Base-by-base conservation (phyloP, 441 rosid species). In the Populus trichocarpa region DNA sequence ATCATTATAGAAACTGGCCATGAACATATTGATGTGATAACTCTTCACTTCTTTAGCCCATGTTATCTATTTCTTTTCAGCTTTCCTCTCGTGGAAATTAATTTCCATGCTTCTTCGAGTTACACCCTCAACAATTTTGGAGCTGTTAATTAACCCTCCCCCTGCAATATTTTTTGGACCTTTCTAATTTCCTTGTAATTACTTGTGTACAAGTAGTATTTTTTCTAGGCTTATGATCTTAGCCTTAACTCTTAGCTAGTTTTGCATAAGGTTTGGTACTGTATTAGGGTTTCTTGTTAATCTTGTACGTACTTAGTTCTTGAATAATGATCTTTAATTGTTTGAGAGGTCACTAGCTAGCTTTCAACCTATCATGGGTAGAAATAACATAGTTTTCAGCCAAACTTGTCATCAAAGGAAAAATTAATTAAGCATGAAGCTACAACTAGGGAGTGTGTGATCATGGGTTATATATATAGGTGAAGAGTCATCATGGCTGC, bases 401-500 rank as follows among this genome's bases (percentile, higher is more conserved):
- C 75, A 80, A 81, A 72, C 86, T 86, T 83, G 77, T 63, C 26
- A 67, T 22, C 53, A 57, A 85, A 85, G 86, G 73, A 82, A 81
- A 71, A 16, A 14, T 30, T 30, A 30, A 30, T 30, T 30, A 30
- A 30, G 32, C 32, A 30, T 30, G 33, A 59, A n/a, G 32, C 65
- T 20, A 0, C 35, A 38, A 22, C 74, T 81, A 68, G 83, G 57
- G 73, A 53, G 30, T 6, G 67, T 46, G 81, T 73, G 32, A 30
- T 30, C 77, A 63, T 71, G 16, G 70, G 70, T 8, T 30, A 30
- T 30, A 30, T 30, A 30, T 30, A 30, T 59, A 38, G 87, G 84
- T 83, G 77, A 79, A 64, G 72, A 32, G 88, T 85, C 84, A 16
- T 28, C 32, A 30, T 25, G 38, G 46, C 69, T 40, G 32, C 32